Evolutionary conservation across 2,329 filamentous ascomycete genomes (phyloP), one percentile per base, ranked within the genome.

Genomic region (Stachybotrys chartarum): DNA sequence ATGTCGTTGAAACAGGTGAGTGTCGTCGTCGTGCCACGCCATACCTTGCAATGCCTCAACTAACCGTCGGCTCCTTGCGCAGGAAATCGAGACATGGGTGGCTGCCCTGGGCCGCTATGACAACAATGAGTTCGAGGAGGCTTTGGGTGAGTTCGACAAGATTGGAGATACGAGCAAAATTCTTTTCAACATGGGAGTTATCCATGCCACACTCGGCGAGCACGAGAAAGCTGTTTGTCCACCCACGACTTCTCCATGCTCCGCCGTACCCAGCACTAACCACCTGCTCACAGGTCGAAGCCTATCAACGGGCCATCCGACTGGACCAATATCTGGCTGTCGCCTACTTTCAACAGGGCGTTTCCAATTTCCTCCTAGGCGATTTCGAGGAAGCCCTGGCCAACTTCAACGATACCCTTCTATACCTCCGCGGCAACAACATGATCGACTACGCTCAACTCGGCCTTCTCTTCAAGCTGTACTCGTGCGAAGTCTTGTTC

Each of bases 71-170:
- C 35, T 14, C 35, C 35, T 42, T 14, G 35, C 35, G 57, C 60
- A 96, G 92, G 94, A 99, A 88, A 99, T 99, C 73, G 93, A 97
- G 77, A 96, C 91, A 52, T 99, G 94, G 94, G 94, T 97, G 63
- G 80, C 87, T 70, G 94, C 94, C 73, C 84, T 99, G 55, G 85
- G 79, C 64, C 87, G 87, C 69, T 99, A 99, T 77, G 94, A 99
- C 75, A 94, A 93, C 75, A 96, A 96, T 75, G 91, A 99, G 68
- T 97, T 96, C 74, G 93, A 97, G 67, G 88, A 93, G 62, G 86
- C 94, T 31, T 76, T 97, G 59, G 83, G 80, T 64, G 84, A 89
- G 58, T 97, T 99, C 68, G 88, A 90, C 59, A 83, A 80, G 63
- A 96, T 99, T 66, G 82, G 88, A 58, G 94, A 97, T 70, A 99